Percentiles rank a stretch among this genome's conserved stretches.
These are phyloP conservation scores for Candida chilensis DNA, from an alignment of 805 yeast genomes.

Conservation along the genomic window DNA sequence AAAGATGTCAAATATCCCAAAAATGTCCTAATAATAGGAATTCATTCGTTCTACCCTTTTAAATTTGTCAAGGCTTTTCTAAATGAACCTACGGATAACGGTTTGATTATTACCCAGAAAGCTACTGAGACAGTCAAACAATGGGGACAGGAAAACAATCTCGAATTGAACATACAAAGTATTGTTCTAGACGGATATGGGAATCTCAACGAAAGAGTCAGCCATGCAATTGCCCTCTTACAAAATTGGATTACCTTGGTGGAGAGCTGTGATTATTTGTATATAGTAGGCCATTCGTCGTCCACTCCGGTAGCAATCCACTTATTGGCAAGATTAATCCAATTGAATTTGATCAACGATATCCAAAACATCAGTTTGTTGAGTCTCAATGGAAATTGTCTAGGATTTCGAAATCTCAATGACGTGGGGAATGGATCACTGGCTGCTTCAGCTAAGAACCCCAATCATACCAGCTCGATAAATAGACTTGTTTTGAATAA, in stretches of 20 bases:
- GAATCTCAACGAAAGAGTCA: slow-evolving; percentile 30
- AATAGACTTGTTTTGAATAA: slow-evolving; percentile 9
- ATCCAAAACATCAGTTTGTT: slow-evolving; percentile 16
- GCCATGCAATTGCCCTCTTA: slow-evolving; percentile 32
- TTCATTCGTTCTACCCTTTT: slow-evolving; percentile 36
- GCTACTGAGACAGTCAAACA: slow-evolving; percentile 16
- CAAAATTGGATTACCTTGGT: slow-evolving; percentile 40
- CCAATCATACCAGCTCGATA: slow-evolving; percentile 6
- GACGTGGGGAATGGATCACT: slow-evolving; percentile 35
- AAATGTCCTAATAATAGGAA: slow-evolving; percentile 30
- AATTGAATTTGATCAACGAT: slow-evolving; percentile 9
- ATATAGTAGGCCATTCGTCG: slow-evolving; percentile 42
- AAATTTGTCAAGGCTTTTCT: slow-evolving; percentile 30
- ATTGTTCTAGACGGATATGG: slow-evolving; percentile 33
- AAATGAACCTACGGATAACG: slow-evolving; percentile 29
- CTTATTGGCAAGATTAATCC: slow-evolving; percentile 35
- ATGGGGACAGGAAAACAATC: slow-evolving; percentile 15
- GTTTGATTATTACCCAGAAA: slow-evolving; percentile 15
- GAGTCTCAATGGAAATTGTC: slow-evolving; percentile 23
- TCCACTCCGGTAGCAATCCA: slow-evolving; percentile 42
- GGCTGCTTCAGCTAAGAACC: slow-evolving; percentile 19
- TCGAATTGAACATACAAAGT: slow-evolving; percentile 27
- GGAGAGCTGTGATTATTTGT: slow-evolving; percentile 36
- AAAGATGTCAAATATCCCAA: slow-evolving; percentile 13
- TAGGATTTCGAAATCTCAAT: slow-evolving; percentile 26